phyloP scores from a whole-genome alignment of 2,329 filamentous ascomycete species.

The Zasmidium citrigriseum region DNA sequence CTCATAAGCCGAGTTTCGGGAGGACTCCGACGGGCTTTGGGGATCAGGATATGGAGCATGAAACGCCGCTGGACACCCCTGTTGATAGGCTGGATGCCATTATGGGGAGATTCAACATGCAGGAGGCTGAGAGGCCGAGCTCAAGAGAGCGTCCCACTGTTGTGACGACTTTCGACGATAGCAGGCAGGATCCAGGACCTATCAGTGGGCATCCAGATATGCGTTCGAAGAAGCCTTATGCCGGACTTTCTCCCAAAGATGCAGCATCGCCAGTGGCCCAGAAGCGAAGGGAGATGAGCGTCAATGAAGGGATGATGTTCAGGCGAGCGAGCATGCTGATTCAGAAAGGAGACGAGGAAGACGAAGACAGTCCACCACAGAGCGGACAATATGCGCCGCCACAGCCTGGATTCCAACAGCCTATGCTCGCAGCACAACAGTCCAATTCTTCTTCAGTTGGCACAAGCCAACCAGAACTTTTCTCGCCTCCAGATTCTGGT shows the following conservation, averaged over 20 bases:
- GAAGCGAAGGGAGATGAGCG: slow-evolving; percentile 29
- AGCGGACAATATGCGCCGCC: neutral
- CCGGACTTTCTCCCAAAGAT: slow-evolving; percentile 9
- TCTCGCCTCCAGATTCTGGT: slow-evolving; percentile 15
- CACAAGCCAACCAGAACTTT: slow-evolving; percentile 1
- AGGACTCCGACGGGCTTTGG: slow-evolving; percentile 30
- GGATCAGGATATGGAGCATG: slow-evolving; percentile 4
- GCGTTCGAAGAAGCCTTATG: slow-evolving; percentile 3
- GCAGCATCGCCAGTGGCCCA: slow-evolving; percentile 23
- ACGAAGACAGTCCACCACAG: slow-evolving; percentile 13
- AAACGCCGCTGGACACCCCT: slow-evolving; percentile 7
- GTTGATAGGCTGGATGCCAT: neutral
- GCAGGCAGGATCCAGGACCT: neutral
- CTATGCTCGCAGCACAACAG: neutral
- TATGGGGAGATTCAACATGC: neutral
- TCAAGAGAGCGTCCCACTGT: slow-evolving; percentile 15
- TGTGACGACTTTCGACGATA: slow-evolving; percentile 15
- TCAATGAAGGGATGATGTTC: slow-evolving; percentile 33
- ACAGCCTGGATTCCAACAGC: neutral
- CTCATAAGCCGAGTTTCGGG: slow-evolving; percentile 23
- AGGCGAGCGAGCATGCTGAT: slow-evolving; percentile 34
- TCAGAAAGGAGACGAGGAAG: slow-evolving; percentile 26
- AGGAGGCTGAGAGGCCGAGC: slow-evolving; percentile 1
- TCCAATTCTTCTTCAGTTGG: slow-evolving; percentile 11
- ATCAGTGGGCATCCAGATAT: neutral